Conservation (phyloP, 2,329 filamentous ascomycete species). For the Exophiala calicioides region DNA sequence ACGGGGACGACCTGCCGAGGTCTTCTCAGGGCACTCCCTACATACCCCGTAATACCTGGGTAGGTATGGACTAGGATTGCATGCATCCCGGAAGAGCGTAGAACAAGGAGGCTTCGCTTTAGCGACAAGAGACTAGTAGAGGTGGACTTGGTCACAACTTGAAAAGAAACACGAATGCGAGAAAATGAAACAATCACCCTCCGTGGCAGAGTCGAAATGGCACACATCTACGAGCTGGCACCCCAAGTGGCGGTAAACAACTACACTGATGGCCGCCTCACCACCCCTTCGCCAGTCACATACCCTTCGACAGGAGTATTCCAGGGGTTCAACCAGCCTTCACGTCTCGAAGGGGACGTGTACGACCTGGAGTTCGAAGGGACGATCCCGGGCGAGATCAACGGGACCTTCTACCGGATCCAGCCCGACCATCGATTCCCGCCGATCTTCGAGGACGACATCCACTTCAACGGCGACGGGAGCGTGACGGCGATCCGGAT, state of each 20-base stretch:
- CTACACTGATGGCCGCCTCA: constrained; percentile 18
- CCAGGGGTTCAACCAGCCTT: constrained; percentile 42
- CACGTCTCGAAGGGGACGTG: constrained; percentile 40
- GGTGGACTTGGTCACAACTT: no score
- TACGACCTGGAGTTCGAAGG: constrained; percentile 39
- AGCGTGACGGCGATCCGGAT: constrained; percentile 47
- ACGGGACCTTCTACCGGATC: constrained; percentile 48
- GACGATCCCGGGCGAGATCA: constrained; percentile 44
- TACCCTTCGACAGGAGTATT: constrained; percentile 24
- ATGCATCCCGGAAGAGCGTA: no score
- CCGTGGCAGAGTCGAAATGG: constrained; percentile 16
- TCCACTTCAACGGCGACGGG: constrained; percentile 51
- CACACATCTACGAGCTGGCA: constrained; percentile 27
- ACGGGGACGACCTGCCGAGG: neutral
- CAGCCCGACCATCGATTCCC: constrained; percentile 54
- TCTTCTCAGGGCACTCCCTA: neutral
- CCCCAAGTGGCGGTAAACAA: constrained; percentile 13
- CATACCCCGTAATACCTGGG: no score
- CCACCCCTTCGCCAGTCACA: constrained; percentile 17
- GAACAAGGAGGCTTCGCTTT: no score
- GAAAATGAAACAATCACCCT: no score
- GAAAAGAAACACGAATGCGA: no score
- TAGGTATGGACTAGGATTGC: no score
- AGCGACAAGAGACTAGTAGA: no score
- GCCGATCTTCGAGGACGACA: constrained; percentile 58